A percentile compares a stretch with the other conserved stretches of the same genome.
Evolutionary conservation across 768 basidiomycete genomes (phyloP).

Genomic region (Hygrocybe coccinea): DNA sequence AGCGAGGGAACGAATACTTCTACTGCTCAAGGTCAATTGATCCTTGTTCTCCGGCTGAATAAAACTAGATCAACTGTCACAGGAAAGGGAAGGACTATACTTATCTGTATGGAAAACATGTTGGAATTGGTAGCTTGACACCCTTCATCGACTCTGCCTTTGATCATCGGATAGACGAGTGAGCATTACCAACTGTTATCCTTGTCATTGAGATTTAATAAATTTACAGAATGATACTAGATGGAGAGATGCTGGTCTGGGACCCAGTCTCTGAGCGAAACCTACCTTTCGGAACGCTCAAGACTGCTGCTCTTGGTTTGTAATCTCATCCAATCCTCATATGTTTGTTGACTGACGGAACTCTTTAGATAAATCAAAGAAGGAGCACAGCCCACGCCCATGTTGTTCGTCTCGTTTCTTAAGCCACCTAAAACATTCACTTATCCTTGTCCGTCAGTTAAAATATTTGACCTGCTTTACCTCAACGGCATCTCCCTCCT

Average conservation of each 20-base stretch:
- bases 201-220: conserved; percentile 1
- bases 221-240: conserved; percentile 72
- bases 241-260: conserved; percentile 99
- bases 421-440: background rate
- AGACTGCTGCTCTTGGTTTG: conserved; percentile 84
- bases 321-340: background rate
- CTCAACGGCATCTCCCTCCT: conserved; percentile 80
- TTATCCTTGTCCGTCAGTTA: conserved; percentile 59
- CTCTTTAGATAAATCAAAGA: conserved; percentile 66
- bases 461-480: conserved; percentile 91
- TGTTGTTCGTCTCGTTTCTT: conserved; percentile 65
- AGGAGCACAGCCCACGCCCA: conserved; percentile 72
- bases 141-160: conserved; percentile 79
- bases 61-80: conserved; percentile 3
- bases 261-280: conserved; percentile 86
- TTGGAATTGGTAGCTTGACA: conserved; percentile 81
- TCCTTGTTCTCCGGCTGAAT: conserved; percentile 2
- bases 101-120: conserved; percentile 82
- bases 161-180: conserved; percentile 76
- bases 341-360: background rate
- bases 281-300: conserved; percentile 88
- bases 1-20: conserved; percentile 83
- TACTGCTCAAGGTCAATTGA: conserved; percentile 78
- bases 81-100: conserved; percentile 92
- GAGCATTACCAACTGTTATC: conserved; percentile 25